phyloP scores from a whole-genome alignment of 768 basidiomycete genomes.

The Mycena olivaceomarginata region DNA sequence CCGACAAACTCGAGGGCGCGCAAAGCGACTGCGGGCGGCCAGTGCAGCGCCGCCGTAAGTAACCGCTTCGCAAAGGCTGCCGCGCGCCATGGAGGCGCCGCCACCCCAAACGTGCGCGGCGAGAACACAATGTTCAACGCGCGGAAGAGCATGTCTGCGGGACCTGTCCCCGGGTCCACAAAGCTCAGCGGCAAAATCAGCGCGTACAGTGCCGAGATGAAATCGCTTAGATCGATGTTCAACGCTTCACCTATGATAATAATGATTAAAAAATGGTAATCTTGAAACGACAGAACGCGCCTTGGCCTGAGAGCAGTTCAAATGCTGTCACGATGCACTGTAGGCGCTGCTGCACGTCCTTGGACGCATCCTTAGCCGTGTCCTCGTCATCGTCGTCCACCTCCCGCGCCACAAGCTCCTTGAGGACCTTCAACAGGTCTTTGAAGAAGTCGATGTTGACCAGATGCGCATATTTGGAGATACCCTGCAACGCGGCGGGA shows the following conservation, averaged over 20 bases:
- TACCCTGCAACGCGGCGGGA: slow-evolving; percentile 92
- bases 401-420: slow-evolving; percentile 80
- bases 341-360: slow-evolving; percentile 76
- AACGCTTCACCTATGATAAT: slow-evolving; percentile 89
- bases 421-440: slow-evolving; percentile 92
- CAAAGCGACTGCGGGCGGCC: slow-evolving; percentile 80
- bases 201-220: slow-evolving; percentile 88
- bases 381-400: slow-evolving; percentile 63
- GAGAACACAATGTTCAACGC: slow-evolving; percentile 90
- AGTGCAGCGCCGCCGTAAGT: slow-evolving; percentile 85
- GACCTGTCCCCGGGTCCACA: slow-evolving; percentile 72
- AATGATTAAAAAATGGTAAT: slow-evolving; percentile 21
- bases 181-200: slow-evolving; percentile 87
- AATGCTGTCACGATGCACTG: slow-evolving; percentile 97
- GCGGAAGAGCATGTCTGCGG: slow-evolving; percentile 88
- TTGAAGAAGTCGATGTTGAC: slow-evolving; percentile 99
- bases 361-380: slow-evolving; percentile 54
- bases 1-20: slow-evolving; percentile 86
- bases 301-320: slow-evolving; percentile 97
- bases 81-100: slow-evolving; percentile 82
- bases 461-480: slow-evolving; percentile 95
- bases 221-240: slow-evolving; percentile 95
- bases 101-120: slow-evolving; percentile 74
- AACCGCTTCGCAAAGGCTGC: slow-evolving; percentile 98
- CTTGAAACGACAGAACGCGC: slow-evolving; percentile 58